Base-by-base conservation (phyloP, 345 rosid genomes). In the Pistacia atlantica region DNA sequence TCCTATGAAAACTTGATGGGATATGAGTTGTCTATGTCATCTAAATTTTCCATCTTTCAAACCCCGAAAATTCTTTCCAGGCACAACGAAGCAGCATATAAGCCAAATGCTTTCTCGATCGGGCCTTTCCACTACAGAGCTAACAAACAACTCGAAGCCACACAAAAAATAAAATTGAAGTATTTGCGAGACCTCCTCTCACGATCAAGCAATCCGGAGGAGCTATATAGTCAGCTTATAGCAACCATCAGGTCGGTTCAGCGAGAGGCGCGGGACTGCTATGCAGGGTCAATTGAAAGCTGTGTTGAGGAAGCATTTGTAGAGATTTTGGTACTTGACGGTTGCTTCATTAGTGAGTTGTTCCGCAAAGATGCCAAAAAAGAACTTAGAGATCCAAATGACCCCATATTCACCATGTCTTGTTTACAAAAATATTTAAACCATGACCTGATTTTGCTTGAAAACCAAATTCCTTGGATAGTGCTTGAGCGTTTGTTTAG, bases 401-500 rank as follows among this genome's bases (percentile, higher is more conserved):
- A 82, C 48, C 78, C 80, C 9, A 60, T 82, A 52, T 82, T 82
- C 65, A 17, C 66, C 49, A 69, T 74, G 78, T 67, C 77, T 6
- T 72, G 68, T 76, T 71, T 72, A 71, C 77, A 45, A 5, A 68
- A 55, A 14, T 70, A 54, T 31, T 17, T 79, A 22, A 11, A 52
- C 10, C 85, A 76, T 67, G 86, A 83, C 35, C 42, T 86, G 63
- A 78, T 83, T 56, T 75, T 86, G 81, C 80, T 84, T 0, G 85
- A 81, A 33, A 86, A 86, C 35, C 81, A 80, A 49, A 67, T 83
- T 1, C 84, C 84, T 1, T 79, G 81, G 84, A 11, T 68, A 0
- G 86, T 83, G 35, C 82, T 83, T 4, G 76, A 83, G 14, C 58
- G 31, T 58, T 42, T 83, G 73, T 83, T 75, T 64, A 52, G 42